Evolutionary conservation across 495 filamentous ascomycete genomes (phyloP), one percentile per base, ranked within the genome.

Genomic region (Aspergillus carlsbadensis): DNA sequence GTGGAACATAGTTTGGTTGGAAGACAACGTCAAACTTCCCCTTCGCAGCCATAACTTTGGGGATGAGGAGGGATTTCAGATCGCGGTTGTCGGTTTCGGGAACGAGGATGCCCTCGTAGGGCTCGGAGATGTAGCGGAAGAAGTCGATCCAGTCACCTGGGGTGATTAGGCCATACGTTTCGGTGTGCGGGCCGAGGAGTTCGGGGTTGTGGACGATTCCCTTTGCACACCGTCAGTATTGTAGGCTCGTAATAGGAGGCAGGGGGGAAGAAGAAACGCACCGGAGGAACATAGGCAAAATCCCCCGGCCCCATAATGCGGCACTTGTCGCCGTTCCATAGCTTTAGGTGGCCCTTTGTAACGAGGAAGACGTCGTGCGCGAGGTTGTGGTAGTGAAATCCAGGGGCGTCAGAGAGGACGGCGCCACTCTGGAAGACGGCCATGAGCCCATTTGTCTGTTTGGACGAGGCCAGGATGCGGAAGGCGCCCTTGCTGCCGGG

Each of bases 131-230:
- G 55, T 78, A 68, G 40, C 77, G 74, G 68, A 80, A 80, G 64
- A 80, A 78, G 48, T 80, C 77, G 11, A 77, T 71, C 77, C 75
- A 80, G 61, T 76, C 77, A n/a, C 77, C 76, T n/a, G 77, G 77
- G 3, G 73, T 75, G 31, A 78, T 71, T 8, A 80, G 50, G 36
- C 76, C 76, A 42, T 70, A 69, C 43, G 70, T 68, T 42, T 79
- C 76, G 13, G 76, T 75, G 53, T 79, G 73, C 0, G 69, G 67
- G 8, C 71, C 71, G 8, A 72, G 61, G 57, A 76, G 70, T 54
- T 76, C 70, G 20, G 72, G 73, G 43, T 72, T 73, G 58, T 79
- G 76, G 42, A 79, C 45, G 24, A 71, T 64, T 44, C 59, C 70
- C 75, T 74, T 48, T 14, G 33, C 5, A 46, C 2, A 7, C 17